Evolutionary conservation across 306 rosid species (phyloP).

Genomic region (Quercus variabilis): DNA sequence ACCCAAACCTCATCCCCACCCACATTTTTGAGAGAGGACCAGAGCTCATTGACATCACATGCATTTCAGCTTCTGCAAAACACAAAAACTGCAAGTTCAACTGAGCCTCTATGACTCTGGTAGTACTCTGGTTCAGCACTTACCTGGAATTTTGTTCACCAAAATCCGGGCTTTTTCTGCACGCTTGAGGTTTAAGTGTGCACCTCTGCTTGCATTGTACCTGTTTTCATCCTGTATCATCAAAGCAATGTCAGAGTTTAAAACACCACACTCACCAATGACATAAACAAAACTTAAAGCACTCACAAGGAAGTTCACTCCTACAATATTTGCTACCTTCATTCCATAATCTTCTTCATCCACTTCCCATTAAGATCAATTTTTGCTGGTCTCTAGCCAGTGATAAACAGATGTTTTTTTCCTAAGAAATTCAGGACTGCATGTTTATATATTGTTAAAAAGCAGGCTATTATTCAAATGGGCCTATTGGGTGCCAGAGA

Average conservation of each 20-base stretch:
- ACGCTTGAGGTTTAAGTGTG: conserved; percentile 97
- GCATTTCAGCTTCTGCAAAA: not conserved
- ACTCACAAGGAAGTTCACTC: not conserved
- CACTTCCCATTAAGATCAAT: not conserved
- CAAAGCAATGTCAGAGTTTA: conserved; percentile 16
- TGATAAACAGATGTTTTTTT: not conserved
- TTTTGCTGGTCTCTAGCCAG: not conserved
- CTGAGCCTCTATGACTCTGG: not conserved
- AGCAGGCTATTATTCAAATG: not conserved
- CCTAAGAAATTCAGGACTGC: not conserved
- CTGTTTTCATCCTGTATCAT: conserved; percentile 95
- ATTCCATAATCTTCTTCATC: not conserved
- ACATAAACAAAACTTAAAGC: not conserved
- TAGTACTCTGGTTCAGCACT: conserved; percentile 13
- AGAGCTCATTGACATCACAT: no score
- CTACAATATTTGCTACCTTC: not conserved
- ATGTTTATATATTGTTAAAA: not conserved
- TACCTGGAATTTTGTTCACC: conserved; percentile 97
- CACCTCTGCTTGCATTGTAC: conserved; percentile 98
- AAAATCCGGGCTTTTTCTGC: conserved; percentile 96
- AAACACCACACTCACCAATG: conserved; percentile 2
- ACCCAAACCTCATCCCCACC: no score
- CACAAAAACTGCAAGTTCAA: not conserved
- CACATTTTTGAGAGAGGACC: no score
- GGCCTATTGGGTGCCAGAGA: not conserved